Percentiles rank a stretch among this genome's conserved stretches.
These are phyloP conservation scores for Pseudocercospora fuligena DNA, from an alignment of 2,329 filamentous ascomycete species.

Conservation along the genomic window DNA sequence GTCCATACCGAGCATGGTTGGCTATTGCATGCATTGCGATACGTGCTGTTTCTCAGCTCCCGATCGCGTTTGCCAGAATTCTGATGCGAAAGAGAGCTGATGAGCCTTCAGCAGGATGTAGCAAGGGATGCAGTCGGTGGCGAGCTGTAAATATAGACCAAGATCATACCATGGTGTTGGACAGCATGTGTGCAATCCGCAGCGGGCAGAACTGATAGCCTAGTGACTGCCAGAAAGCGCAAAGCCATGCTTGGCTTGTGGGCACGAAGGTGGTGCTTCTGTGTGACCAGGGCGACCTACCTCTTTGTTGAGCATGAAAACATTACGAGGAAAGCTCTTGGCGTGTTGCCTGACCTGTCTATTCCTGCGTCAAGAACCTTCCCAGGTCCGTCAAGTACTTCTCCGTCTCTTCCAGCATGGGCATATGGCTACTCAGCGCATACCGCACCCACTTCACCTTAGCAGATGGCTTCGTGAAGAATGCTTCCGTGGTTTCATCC, in stretches of 20 bases:
- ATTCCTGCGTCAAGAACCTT: slow-evolving; percentile 38
- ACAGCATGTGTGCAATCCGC: too few species aligned
- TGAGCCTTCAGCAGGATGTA: too few species aligned
- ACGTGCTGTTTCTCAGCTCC: too few species aligned
- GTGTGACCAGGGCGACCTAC: background rate
- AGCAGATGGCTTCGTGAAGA: slow-evolving; percentile 42
- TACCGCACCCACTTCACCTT: slow-evolving; percentile 50
- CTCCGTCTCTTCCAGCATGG: slow-evolving; percentile 47
- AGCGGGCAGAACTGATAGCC: too few species aligned
- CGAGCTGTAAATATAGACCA: too few species aligned
- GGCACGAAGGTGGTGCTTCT: background rate
- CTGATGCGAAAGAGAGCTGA: too few species aligned
- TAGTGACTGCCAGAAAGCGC: too few species aligned
- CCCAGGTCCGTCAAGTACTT: slow-evolving; percentile 42
- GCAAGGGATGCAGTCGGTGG: too few species aligned
- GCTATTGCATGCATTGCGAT: too few species aligned
- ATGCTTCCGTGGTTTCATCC: slow-evolving; percentile 44
- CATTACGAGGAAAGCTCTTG: background rate
- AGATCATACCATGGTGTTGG: too few species aligned
- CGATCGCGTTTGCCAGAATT: too few species aligned
- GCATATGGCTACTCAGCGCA: slow-evolving; percentile 41
- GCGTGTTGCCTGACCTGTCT: background rate
- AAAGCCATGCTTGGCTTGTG: background rate
- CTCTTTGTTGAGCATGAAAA: background rate
- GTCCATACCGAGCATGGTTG: too few species aligned